A percentile compares a stretch with the other conserved stretches of the same genome.
These are phyloP conservation scores for Gaeumannomyces sp. DNA, from an alignment of 2,329 filamentous ascomycete genomes.

Conservation along the genomic window DNA sequence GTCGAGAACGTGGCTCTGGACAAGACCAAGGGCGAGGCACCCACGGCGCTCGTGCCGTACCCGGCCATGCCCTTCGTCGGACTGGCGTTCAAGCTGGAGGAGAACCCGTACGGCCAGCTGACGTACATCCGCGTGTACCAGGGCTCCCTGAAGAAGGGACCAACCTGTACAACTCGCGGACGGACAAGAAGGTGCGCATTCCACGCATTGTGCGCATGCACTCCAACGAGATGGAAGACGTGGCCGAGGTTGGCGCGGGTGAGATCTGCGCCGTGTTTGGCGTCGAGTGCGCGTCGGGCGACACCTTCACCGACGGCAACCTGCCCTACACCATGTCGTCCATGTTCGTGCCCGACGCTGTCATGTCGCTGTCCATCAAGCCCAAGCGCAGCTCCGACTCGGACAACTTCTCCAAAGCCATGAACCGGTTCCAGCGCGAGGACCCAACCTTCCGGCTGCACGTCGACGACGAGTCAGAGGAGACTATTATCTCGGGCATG, in stretches of 20 bases:
- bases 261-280: constrained; percentile 99
- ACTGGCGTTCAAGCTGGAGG: constrained; percentile 96
- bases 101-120: constrained; percentile 96
- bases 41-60: constrained; percentile 86
- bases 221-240: constrained; percentile 98
- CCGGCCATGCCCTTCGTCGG: constrained; percentile 91
- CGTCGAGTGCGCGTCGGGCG: constrained; percentile 93
- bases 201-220: constrained; percentile 99
- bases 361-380: constrained; percentile 96
- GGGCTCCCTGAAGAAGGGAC: constrained; percentile 78
- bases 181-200: constrained; percentile 92
- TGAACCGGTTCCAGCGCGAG: constrained; percentile 97
- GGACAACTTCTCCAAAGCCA: constrained; percentile 95
- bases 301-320: constrained; percentile 93
- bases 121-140: constrained; percentile 99
- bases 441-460: constrained; percentile 96
- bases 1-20: constrained; percentile 88
- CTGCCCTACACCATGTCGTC: constrained; percentile 94
- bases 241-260: constrained; percentile 83
- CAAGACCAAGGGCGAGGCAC: constrained; percentile 67
- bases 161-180: constrained; percentile 89
- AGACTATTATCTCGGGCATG: constrained; percentile 98
- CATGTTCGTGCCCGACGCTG: constrained; percentile 96
- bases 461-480: constrained; percentile 84
- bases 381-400: constrained; percentile 90